phyloP scores from a whole-genome alignment of 352 stramenopile species.

The Globisporangium okanoganense region DNA sequence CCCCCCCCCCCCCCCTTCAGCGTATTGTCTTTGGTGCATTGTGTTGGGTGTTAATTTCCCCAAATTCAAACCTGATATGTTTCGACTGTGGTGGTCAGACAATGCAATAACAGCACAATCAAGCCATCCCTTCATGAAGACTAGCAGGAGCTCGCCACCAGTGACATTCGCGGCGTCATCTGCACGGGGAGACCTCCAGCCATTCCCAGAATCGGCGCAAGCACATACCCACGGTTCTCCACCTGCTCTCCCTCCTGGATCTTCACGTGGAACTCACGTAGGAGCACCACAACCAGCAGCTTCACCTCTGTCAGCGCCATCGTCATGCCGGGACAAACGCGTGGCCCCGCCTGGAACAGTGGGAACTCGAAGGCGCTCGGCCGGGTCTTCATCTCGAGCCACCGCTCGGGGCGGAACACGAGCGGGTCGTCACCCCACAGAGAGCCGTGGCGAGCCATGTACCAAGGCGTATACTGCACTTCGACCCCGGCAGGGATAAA shows the following conservation, averaged over 20 bases:
- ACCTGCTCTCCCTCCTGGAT: background rate
- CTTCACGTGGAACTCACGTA: background rate
- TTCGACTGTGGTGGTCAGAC: too few relatives aligned
- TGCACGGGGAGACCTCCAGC: background rate
- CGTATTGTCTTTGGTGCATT: too few relatives aligned
- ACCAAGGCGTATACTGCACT: slow-evolving; percentile 68
- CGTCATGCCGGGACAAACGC: background rate
- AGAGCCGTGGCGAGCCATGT: slow-evolving; percentile 51
- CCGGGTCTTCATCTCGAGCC: slow-evolving; percentile 50
- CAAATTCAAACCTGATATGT: too few relatives aligned
- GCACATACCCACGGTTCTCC: background rate
- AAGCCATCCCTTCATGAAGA: too few relatives aligned
- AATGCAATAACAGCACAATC: too few relatives aligned
- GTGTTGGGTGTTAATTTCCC: too few relatives aligned
- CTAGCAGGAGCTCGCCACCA: too few relatives aligned
- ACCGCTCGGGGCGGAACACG: slow-evolving; percentile 59
- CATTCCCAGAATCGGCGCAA: background rate
- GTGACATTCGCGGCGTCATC: background rate
- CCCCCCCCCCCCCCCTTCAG: too few relatives aligned
- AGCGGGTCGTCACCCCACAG: slow-evolving; percentile 32
- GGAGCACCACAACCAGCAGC: background rate
- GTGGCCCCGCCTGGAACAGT: background rate
- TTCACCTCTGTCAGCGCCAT: background rate
- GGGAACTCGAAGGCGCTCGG: slow-evolving; percentile 38
- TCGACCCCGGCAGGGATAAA: slow-evolving; percentile 65